Conservation (phyloP, 106 monocot species). For the Dendrobium huoshanense region DNA sequence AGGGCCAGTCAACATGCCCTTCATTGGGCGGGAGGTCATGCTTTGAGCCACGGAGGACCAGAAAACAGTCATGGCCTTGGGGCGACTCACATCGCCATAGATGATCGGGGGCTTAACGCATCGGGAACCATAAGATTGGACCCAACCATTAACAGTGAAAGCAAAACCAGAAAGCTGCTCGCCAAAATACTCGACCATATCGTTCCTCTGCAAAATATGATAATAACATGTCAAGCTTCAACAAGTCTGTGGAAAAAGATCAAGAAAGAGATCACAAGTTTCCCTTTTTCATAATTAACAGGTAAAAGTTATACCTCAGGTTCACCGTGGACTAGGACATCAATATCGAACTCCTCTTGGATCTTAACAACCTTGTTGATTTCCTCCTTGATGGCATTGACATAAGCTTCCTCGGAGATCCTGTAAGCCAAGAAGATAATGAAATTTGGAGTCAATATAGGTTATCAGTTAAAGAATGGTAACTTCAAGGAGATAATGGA, state of each 20-base stretch:
- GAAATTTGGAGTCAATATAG: not conserved
- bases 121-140: slow-evolving; percentile 28
- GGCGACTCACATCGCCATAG: slow-evolving; percentile 25
- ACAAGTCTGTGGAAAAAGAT: not conserved
- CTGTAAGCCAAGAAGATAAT: not conserved
- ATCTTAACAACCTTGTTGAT: slow-evolving; percentile 28
- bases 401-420: slow-evolving; percentile 23
- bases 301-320: slow-evolving; percentile 10
- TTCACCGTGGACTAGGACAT: slow-evolving; percentile 26
- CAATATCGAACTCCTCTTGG: slow-evolving; percentile 20
- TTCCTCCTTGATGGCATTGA: slow-evolving; percentile 23
- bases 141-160: slow-evolving; percentile 28
- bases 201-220: slow-evolving; percentile 14
- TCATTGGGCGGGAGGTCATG: slow-evolving; percentile 29
- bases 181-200: slow-evolving; percentile 32
- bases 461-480: not conserved
- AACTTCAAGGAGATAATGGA: not conserved
- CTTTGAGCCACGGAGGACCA: slow-evolving; percentile 27
- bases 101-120: slow-evolving; percentile 30
- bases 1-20: slow-evolving; percentile 29
- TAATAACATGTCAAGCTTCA: not conserved
- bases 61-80: slow-evolving; percentile 31
- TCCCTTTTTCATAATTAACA: no score
- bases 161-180: slow-evolving; percentile 23
- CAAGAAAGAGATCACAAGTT: not conserved